phyloP scores from a whole-genome alignment of 2,329 filamentous ascomycete genomes.

The Phialophora tarda region DNA sequence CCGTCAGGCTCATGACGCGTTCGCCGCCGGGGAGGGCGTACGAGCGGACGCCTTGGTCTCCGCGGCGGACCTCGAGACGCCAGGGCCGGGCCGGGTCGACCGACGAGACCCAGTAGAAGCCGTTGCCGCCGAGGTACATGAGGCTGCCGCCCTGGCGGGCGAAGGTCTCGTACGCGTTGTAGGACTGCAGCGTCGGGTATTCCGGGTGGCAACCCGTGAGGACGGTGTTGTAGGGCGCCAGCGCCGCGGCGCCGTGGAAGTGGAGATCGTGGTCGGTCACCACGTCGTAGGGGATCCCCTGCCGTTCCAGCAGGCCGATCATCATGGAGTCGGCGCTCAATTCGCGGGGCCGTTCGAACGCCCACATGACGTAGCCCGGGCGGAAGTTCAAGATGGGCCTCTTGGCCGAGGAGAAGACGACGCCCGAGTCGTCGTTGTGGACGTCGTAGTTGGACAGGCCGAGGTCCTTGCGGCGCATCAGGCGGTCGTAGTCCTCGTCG shows the following conservation, averaged over 20 bases:
- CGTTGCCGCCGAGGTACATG: conserved; percentile 50
- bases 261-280: conserved; percentile 49
- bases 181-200: conserved; percentile 43
- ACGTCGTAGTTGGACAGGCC: conserved; percentile 49
- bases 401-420: conserved; percentile 43
- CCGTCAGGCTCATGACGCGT: conserved; percentile 42
- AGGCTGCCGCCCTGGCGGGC: conserved; percentile 44
- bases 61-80: conserved; percentile 46
- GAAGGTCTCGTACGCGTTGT: conserved; percentile 43
- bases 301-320: conserved; percentile 46
- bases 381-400: conserved; percentile 49
- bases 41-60: conserved; percentile 45
- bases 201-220: conserved; percentile 46
- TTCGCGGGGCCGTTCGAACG: conserved; percentile 46
- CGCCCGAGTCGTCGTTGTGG: conserved; percentile 47
- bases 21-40: conserved; percentile 40
- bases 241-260: conserved; percentile 32
- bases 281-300: conserved; percentile 45
- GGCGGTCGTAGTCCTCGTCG: conserved; percentile 38
- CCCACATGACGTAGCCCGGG: conserved; percentile 49
- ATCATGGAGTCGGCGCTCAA: conserved; percentile 48
- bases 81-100: conserved; percentile 38
- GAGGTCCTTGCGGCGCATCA: conserved; percentile 44
- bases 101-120: conserved; percentile 44
- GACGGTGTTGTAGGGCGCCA: conserved; percentile 40